Base-by-base conservation (phyloP, 208 protist genomes). In the Leptomonas seymouri region DNA sequence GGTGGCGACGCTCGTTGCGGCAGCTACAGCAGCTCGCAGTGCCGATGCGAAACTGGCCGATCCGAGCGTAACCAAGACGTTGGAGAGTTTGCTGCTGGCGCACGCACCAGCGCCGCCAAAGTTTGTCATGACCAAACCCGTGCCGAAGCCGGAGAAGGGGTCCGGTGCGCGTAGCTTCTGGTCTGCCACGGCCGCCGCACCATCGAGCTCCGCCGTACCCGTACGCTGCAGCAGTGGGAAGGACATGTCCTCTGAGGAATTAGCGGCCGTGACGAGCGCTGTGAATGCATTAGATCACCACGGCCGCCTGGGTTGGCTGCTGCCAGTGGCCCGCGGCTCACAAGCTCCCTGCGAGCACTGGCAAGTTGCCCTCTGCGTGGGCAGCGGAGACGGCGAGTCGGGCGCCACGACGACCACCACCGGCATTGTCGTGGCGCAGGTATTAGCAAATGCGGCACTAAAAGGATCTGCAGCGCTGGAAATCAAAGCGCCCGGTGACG, bases 41-140 rank as follows among this genome's bases (percentile, higher is more conserved):
- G 50, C 59, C 4, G 75, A 83, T 55, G 67, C 61, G 9, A 25
- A 15, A n/a, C 7, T 57, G 2, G 48, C 42, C 18, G 46, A 53
- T 11, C 65, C 50, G 14, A 41, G 51, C 6, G 11, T 2, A 14
- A 7, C 23, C 1, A 67, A 59, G 62, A 63, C 77, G 48, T 66
- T 81, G 34, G 85, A 90, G 16, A 88, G 76, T n/a, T 70, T 89
- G 21, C 48, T 89, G 12, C 51, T 60, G 27, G 57, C 46, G 3
- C 86, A 92, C 60, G 86, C 83, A 4, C 80, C 76, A 6, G 76
- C 76, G 23, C 91, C 91, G 39, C 91, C 91, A 12, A 76, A 74
- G 45, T 93, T 96, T 31, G 84, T 88, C 2, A 79, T 96, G 64
- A 82, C 78, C 44, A 93, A 92, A 71, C 81, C 88, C 7, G 80